These are phyloP conservation scores for Gastrolobium bilobum DNA, from an alignment of 306 rosid species.

Conservation along the genomic window DNA sequence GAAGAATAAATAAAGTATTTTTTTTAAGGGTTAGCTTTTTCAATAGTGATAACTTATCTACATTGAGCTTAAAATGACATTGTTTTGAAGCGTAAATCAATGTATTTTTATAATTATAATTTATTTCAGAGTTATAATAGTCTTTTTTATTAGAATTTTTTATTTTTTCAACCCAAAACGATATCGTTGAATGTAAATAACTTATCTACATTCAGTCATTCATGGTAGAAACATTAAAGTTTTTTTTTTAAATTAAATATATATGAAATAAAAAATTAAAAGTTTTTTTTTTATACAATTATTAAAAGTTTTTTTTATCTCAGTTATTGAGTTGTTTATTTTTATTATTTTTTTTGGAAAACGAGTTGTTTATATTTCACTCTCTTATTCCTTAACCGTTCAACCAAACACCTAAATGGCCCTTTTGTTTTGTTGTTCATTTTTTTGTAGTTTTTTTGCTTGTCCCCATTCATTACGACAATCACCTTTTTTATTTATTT, in stretches of 20 bases:
- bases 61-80: too few relatives aligned
- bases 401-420: constrained; percentile 18
- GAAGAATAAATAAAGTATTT: constrained; percentile 26
- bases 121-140: too few relatives aligned
- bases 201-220: too few relatives aligned
- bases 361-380: constrained; percentile 36
- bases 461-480: constrained; percentile 17
- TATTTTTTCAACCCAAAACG: too few relatives aligned
- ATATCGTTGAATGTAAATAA: too few relatives aligned
- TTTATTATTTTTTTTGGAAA: too few relatives aligned
- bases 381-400: constrained; percentile 31
- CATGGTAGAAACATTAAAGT: too few relatives aligned
- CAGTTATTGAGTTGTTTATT: constrained; percentile 33
- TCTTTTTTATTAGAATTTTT: too few relatives aligned
- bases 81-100: too few relatives aligned
- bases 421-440: constrained; percentile 32
- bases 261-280: background rate
- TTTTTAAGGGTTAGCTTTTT: too few relatives aligned
- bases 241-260: background rate
- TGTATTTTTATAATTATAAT: too few relatives aligned
- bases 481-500: constrained; percentile 25
- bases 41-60: too few relatives aligned
- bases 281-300: background rate
- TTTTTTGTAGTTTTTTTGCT: constrained; percentile 36
- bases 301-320: background rate